Percentiles rank a stretch among this genome's conserved stretches.
phyloP scores from a whole-genome alignment of 176 grass and related monocot genomes.

The Sorghum bicolor region DNA sequence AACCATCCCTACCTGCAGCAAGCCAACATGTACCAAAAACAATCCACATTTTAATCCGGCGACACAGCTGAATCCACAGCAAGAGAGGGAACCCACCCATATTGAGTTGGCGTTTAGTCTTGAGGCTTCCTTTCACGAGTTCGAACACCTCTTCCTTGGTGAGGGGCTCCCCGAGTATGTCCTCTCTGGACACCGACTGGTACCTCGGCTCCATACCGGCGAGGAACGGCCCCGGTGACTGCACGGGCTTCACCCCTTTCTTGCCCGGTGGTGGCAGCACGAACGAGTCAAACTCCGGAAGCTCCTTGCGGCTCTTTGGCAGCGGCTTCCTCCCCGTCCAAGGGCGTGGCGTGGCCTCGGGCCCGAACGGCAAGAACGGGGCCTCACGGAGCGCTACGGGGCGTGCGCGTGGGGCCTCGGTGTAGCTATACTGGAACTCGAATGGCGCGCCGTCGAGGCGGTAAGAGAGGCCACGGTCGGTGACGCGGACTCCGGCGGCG shows the following conservation, averaged over 20 bases:
- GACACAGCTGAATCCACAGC: neutral
- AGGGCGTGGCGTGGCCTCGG: conserved; percentile 67
- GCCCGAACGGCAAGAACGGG: conserved; percentile 76
- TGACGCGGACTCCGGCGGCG: conserved; percentile 48
- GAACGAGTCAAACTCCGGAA: conserved; percentile 90
- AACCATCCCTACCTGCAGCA: conserved; percentile 72
- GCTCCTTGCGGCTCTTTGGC: conserved; percentile 79
- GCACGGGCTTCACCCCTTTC: conserved; percentile 87
- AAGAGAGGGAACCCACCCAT: conserved; percentile 58
- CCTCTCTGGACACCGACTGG: conserved; percentile 57
- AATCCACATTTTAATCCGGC: neutral
- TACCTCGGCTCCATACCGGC: conserved; percentile 70
- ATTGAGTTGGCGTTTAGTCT: conserved; percentile 67
- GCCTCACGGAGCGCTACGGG: conserved; percentile 72
- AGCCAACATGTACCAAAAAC: neutral
- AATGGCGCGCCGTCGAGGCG: conserved; percentile 74
- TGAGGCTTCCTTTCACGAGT: conserved; percentile 63
- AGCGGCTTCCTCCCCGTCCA: conserved; percentile 81
- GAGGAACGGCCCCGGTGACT: conserved; percentile 74
- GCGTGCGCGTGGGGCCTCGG: conserved; percentile 68
- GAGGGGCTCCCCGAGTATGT: conserved; percentile 82
- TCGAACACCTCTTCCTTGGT: conserved; percentile 56
- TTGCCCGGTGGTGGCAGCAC: conserved; percentile 65
- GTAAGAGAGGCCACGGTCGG: conserved; percentile 66
- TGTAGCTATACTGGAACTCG: conserved; percentile 97